A percentile compares a stretch with the other conserved stretches of the same genome.
These are phyloP conservation scores for Yamagishiella unicocca DNA, from an alignment of 139 green algal species.

Conservation along the genomic window DNA sequence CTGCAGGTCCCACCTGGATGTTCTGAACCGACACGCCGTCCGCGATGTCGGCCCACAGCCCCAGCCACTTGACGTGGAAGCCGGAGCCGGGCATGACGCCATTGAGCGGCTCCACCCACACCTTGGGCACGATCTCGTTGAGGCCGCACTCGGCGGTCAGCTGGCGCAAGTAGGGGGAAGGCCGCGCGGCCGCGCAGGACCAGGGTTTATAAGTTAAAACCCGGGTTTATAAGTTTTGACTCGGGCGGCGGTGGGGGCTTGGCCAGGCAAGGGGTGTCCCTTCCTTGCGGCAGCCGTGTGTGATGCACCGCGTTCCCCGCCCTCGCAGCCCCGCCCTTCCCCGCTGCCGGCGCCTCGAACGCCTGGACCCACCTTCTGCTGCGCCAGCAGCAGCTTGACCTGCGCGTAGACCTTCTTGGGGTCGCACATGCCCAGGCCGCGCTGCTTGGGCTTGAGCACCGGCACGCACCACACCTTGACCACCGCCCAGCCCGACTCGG, in stretches of 20 bases:
- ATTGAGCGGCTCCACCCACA: slow-evolving; percentile 61
- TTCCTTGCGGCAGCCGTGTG: too few relatives aligned
- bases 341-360: too few relatives aligned
- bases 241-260: too few relatives aligned
- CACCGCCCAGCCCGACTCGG: slow-evolving; percentile 52
- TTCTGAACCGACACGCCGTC: slow-evolving; percentile 58
- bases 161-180: neutral
- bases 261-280: too few relatives aligned
- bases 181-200: neutral
- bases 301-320: too few relatives aligned
- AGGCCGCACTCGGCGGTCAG: slow-evolving; percentile 52
- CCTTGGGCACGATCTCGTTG: slow-evolving; percentile 50
- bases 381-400: slow-evolving; percentile 63
- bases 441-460: slow-evolving; percentile 63
- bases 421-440: slow-evolving; percentile 58
- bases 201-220: too few relatives aligned
- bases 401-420: slow-evolving; percentile 55
- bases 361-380: slow-evolving; percentile 60
- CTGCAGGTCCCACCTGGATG: slow-evolving; percentile 53
- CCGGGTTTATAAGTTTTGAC: too few relatives aligned
- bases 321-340: neutral
- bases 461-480: slow-evolving; percentile 64
- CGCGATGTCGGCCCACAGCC: slow-evolving; percentile 63
- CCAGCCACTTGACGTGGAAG: slow-evolving; percentile 66
- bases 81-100: slow-evolving; percentile 57